Conservation (phyloP, 306 rosid genomes). For the Pyrus bretschneideri region DNA sequence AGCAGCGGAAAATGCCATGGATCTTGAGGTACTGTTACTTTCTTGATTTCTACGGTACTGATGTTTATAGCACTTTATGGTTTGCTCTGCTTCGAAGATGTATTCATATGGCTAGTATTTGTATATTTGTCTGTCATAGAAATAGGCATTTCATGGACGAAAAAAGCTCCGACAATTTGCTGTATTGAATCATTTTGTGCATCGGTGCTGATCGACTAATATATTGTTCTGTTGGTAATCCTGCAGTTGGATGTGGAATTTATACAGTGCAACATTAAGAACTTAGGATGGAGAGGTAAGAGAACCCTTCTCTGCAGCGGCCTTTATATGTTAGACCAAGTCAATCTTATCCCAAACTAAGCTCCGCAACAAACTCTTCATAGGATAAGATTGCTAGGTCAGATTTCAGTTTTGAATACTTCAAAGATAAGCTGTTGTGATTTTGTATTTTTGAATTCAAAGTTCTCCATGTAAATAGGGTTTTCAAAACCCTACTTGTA, state of each 20-base stretch:
- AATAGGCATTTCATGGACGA: background rate
- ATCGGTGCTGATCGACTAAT: conserved; percentile 13
- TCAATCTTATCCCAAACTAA: no score
- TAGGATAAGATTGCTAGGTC: no score
- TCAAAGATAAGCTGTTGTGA: no score
- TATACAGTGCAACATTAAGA: conserved; percentile 56
- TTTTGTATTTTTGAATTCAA: no score
- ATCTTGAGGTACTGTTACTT: conserved; percentile 64
- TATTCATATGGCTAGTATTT: conserved; percentile 1
- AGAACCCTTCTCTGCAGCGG: background rate
- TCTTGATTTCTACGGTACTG: conserved; percentile 11
- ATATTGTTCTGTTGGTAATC: conserved; percentile 22
- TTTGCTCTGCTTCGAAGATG: conserved; percentile 3
- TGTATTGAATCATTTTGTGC: conserved; percentile 8
- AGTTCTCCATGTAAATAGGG: no score
- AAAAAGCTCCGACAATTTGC: background rate
- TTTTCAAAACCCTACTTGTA: no score
- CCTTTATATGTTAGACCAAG: no score
- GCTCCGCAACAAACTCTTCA: no score
- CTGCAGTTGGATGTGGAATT: conserved; percentile 80
- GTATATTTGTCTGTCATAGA: background rate
- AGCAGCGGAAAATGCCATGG: conserved; percentile 71
- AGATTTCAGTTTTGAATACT: no score
- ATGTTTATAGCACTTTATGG: conserved; percentile 6
- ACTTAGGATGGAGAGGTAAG: conserved; percentile 70